Base-by-base conservation (phyloP, 345 rosid genomes). In the Eucalyptus polyanthemos region DNA sequence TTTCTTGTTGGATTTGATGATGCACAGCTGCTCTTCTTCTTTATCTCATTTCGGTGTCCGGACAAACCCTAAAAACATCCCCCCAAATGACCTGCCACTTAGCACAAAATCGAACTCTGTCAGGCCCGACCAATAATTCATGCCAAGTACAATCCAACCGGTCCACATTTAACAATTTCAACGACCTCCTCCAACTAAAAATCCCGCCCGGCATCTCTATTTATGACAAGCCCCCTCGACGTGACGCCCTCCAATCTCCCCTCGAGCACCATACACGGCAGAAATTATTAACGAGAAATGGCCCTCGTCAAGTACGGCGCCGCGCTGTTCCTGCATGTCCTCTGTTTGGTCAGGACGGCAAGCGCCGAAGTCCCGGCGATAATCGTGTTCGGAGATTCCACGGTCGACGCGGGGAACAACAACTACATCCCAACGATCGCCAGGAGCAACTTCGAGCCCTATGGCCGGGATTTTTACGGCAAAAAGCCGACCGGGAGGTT, bases 321-420 rank as follows among this genome's bases (percentile, higher is more conserved):
- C 31, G 29, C 62, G 37, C 81, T 60, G 44, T 53, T 88, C 89
- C 49, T 88, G 34, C 89, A 56, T 45, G n/a, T n/a, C 51, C 85
- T 85, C 16, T 54, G 87, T 85, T 16, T 88, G 31, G 45, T 80
- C 24, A 31, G 81, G 50, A 37, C 76, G 40, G 45, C 91, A 72
- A 88, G 89, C 47, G 94, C 93, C 44, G 89, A 91, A 88, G 91
- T 93, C 60, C 95, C 96, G 25, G 96, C 95, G 49, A 88, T 94
- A 81, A 94, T 95, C 29, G 96, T 94, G 90, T 95, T 95, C 40
- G 96, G 96, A 25, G 97, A 94, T 91, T 95, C 97, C 21, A 91
- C 95, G 19, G 95, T 94, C 14, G 96, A 95, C 88, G 92, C 95
- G 11, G 95, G 96, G 37, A 94, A 95, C 91, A 94, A 95, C 92